Base-by-base conservation (phyloP, 2,329 filamentous ascomycete genomes). In the Aureobasidium lini region DNA sequence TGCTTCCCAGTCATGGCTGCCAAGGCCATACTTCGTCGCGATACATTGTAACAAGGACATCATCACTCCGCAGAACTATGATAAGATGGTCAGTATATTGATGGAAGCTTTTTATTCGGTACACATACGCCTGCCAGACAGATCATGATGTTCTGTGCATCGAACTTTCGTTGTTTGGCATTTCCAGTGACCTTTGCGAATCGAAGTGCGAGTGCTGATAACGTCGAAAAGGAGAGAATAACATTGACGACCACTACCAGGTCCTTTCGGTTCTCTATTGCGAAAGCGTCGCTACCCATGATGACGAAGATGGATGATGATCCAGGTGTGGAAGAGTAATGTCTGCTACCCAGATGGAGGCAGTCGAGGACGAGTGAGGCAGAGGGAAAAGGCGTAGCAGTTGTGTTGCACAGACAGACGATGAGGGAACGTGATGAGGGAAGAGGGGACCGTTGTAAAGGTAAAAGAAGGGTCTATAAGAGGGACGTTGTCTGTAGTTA, bases 31-130 rank as follows among this genome's bases (percentile, higher is more conserved):
- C 11, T 59, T 61, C 32, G 62, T 60, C 16, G 60, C 60, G 31
- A 63, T 32, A 39, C 62, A 61, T 52, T 63, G 62, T 16, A 63
- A 37, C 18, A 63, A 18, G 18, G 62, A 61, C 54, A 60, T 61
- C 39, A 59, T 60, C 4, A 62, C n/a, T 29, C 62, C 62, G 36
- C 62, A 63, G 15, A 61, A 56, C 54, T 57, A 40, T 11, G 13
- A 6, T 8, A 18, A 15, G 5, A 16, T n/a, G 16, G 31, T 56
- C 40, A 44, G 40, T 44, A 13, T n/a, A 6, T 18, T 7, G 4
- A n/a, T 13, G 18, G 2, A 15, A 23, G 15, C 4, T 15, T 36
- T 16, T 31, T 4, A 4, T 6, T 6, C 11, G 50, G 8, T 6
- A 44, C 16, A 57, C 54, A 13, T 57, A 57, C 54, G 6, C 47